Evolutionary conservation across 2,329 filamentous ascomycete species (phyloP).

Genomic region (Bipolaris sorokiniana): DNA sequence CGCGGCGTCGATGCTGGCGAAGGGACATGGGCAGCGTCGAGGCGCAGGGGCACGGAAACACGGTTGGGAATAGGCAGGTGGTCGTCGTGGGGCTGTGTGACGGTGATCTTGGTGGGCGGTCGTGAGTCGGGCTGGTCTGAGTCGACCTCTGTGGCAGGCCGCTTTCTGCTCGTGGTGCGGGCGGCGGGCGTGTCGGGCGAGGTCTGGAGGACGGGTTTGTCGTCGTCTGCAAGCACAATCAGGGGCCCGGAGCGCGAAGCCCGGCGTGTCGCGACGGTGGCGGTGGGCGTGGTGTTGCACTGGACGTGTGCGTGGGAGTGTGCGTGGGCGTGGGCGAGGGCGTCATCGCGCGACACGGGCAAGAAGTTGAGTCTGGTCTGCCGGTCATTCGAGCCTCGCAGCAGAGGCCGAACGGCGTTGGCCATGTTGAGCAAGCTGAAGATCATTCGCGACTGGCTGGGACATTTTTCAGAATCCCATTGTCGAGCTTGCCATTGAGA

Average conservation of each 20-base stretch:
- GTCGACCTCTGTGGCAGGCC: slow-evolving; percentile 33
- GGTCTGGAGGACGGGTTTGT: slow-evolving; percentile 24
- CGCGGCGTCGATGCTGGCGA: slow-evolving; percentile 42
- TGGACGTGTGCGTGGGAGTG: slow-evolving; percentile 15
- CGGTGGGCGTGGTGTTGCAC: slow-evolving; percentile 25
- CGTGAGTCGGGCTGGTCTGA: slow-evolving; percentile 37
- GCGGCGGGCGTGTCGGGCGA: slow-evolving; percentile 17
- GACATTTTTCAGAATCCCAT: slow-evolving; percentile 36
- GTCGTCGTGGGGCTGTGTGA: slow-evolving; percentile 52
- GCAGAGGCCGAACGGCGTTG: slow-evolving; percentile 33
- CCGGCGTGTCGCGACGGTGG: slow-evolving; percentile 38
- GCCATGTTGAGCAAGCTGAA: slow-evolving; percentile 30
- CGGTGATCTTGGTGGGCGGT: slow-evolving; percentile 53
- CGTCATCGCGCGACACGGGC: slow-evolving; percentile 37
- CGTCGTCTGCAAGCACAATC: slow-evolving; percentile 29
- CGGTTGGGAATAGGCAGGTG: slow-evolving; percentile 54
- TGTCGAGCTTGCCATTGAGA: slow-evolving; percentile 37
- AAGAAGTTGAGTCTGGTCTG: slow-evolving; percentile 40
- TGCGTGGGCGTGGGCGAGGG: slow-evolving; percentile 23
- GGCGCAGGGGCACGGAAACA: slow-evolving; percentile 44
- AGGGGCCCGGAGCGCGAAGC: slow-evolving; percentile 33
- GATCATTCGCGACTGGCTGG: slow-evolving; percentile 29
- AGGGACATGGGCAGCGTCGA: slow-evolving; percentile 42
- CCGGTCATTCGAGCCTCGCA: slow-evolving; percentile 45
- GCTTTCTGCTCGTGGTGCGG: slow-evolving; percentile 39